These are phyloP conservation scores for Rhodomyrtus psidioides DNA, from an alignment of 441 rosid species.

Conservation along the genomic window DNA sequence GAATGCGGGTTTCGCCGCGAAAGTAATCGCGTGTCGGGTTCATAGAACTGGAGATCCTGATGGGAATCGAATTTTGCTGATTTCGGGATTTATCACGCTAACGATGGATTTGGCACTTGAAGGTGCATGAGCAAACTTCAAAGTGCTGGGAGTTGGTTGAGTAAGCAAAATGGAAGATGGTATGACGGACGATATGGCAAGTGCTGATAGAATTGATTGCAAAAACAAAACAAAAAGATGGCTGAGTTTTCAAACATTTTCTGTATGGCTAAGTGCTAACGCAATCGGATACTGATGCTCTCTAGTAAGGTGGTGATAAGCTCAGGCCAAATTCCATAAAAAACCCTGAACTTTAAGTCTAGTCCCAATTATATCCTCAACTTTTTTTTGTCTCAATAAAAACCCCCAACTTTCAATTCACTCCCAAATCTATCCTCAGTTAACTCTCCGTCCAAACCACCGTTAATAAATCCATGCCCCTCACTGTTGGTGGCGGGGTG, in stretches of 20 bases:
- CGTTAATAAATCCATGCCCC: no score
- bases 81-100: not conserved
- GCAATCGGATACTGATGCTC: not conserved
- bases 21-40: fast-evolving
- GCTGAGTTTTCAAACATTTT: not conserved
- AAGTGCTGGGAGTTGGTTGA: not conserved
- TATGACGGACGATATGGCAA: not conserved
- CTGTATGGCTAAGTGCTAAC: not conserved
- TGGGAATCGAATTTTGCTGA: not conserved
- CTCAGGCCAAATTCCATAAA: no score
- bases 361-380: no score
- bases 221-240: not conserved
- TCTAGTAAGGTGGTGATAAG: not conserved
- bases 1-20: fast-evolving
- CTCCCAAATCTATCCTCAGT: no score
- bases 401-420: no score
- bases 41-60: not conserved
- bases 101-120: fast-evolving
- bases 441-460: no score
- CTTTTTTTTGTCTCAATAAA: no score
- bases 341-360: no score
- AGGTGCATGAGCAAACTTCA: not conserved
- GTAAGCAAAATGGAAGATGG: not conserved
- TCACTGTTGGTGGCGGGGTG: no score
- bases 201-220: not conserved